phyloP scores from a whole-genome alignment of 169 alveolate genomes.

The Cryptosporidium baileyi region DNA sequence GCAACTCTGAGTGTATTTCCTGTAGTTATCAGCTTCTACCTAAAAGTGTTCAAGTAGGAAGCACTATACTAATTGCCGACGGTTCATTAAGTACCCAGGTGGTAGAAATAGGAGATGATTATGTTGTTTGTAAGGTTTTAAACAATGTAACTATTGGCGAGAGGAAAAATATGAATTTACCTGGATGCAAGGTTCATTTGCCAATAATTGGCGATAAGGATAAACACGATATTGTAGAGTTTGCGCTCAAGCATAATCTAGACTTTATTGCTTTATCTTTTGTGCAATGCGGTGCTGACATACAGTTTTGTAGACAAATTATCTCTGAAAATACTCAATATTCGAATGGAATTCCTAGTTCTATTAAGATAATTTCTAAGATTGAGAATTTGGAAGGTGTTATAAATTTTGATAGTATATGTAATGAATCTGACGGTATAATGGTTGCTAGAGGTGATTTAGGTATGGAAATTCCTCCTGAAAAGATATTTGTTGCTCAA shows the following conservation, averaged over 20 bases:
- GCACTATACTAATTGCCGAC: conserved; percentile 94
- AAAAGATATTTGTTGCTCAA: conserved; percentile 96
- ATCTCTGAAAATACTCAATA: conserved; percentile 74
- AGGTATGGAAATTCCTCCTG: conserved; percentile 98
- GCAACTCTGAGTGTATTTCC: conserved; percentile 90
- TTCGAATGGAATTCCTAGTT: conserved; percentile 84
- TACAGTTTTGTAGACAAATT: conserved; percentile 76
- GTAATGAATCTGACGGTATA: conserved; percentile 95
- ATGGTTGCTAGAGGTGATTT: conserved; percentile 99
- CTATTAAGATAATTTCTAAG: conserved; percentile 94
- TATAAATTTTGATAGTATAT: conserved; percentile 92
- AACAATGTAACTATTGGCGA: conserved; percentile 94
- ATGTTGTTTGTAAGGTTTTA: conserved; percentile 86
- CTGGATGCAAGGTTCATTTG: conserved; percentile 95
- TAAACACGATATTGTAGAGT: conserved; percentile 93
- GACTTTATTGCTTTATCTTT: conserved; percentile 94
- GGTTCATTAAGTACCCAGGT: conserved; percentile 94
- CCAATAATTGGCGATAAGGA: conserved; percentile 98
- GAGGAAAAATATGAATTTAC: conserved; percentile 96
- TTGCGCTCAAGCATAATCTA: conserved; percentile 94
- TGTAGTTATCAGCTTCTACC: conserved; percentile 93
- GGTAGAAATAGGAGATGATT: conserved; percentile 83
- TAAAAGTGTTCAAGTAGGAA: conserved; percentile 91
- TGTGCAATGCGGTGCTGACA: conserved; percentile 83
- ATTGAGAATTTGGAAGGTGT: conserved; percentile 97